Base-by-base conservation (phyloP, 2,329 filamentous ascomycete genomes). In the Alternaria consortialis region DNA sequence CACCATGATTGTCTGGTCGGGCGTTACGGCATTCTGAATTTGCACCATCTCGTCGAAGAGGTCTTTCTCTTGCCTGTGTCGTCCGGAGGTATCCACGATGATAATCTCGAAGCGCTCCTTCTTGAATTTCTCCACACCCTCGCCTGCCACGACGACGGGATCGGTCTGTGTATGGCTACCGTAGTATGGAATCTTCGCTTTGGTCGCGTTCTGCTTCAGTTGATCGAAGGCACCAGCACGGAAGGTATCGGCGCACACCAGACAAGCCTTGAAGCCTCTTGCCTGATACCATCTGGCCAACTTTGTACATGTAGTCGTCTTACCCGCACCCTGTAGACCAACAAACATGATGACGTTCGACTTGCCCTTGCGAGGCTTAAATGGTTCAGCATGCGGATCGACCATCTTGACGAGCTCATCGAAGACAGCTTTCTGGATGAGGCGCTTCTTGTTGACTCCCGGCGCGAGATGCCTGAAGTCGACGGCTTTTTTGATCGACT, bases 291-390 rank as follows among this genome's bases (percentile, higher is more conserved):
- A 94, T 60, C 94, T 85, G 17, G 95, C 95, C 65, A 99, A 85
- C 82, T 99, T 99, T 40, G 95, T 99, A 86, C 95, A 98, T 12
- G 94, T 96, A 1, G 95, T 99, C 25, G 95, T 99, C 82, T 99
- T 99, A 79, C 95, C 95, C 5, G 94, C 93, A 84, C 95, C 95
- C 81, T 99, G 95, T 50, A 99, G 85, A 82, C 95, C 95, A 65
- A 99, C 95, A 79, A 99, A 98, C 95, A 99, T 99, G 80, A 99
- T 97, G 76, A 99, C 92, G 79, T 97, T 99, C 65, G 91, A 85
- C 79, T 93, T 95, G 67, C 94, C 93, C 82, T 98, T 99, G 83
- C 96, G 97, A 23, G 94, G 94, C 79, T 96, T 95, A 85, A 97
- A 99, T 0, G 94, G 91, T 68, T 97, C 94, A 72, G 92, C 90